Percentiles rank a stretch among this genome's conserved stretches.
Evolutionary conservation across 345 rosid genomes (phyloP).

Genomic region (Conringia planisiliqua): DNA sequence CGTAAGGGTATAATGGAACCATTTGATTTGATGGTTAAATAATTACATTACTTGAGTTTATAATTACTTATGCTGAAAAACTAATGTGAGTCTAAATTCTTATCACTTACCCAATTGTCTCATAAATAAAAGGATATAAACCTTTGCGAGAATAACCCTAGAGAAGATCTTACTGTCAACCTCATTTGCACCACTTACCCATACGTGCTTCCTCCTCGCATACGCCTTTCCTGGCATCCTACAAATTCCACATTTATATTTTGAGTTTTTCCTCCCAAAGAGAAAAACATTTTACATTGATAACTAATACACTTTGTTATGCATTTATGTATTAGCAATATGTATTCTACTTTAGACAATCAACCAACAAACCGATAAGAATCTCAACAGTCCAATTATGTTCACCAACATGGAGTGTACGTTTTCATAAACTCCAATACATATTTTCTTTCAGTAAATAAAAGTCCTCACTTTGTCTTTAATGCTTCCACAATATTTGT

Average conservation of each 20-base stretch:
- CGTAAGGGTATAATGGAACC: too few species aligned
- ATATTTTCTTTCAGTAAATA: conserved; percentile 29
- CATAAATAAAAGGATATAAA: conserved; percentile 18
- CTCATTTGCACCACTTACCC: conserved; percentile 85
- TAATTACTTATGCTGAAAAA: too few species aligned
- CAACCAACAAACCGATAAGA: not conserved
- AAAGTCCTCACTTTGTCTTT: conserved; percentile 20
- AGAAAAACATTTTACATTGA: not conserved
- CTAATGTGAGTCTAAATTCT: too few species aligned
- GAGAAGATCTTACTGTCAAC: conserved; percentile 88
- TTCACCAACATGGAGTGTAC: conserved; percentile 9
- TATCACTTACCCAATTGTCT: too few species aligned
- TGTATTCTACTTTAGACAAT: conserved; percentile 23
- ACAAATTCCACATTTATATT: conserved; percentile 17
- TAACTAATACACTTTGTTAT: conserved; percentile 16
- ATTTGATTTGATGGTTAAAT: too few species aligned
- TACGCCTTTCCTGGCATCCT: conserved; percentile 97
- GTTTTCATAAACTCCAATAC: conserved; percentile 12
- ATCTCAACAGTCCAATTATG: conserved; percentile 30
- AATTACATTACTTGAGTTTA: too few species aligned
- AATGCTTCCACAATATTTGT: conserved; percentile 10
- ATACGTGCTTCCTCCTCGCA: conserved; percentile 68
- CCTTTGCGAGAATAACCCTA: conserved; percentile 97
- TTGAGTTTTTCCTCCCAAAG: not conserved
- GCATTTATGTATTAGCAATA: conserved; percentile 13